Conservation (phyloP, 78 protist species). For the Dictyostelium brefeldianum region DNA sequence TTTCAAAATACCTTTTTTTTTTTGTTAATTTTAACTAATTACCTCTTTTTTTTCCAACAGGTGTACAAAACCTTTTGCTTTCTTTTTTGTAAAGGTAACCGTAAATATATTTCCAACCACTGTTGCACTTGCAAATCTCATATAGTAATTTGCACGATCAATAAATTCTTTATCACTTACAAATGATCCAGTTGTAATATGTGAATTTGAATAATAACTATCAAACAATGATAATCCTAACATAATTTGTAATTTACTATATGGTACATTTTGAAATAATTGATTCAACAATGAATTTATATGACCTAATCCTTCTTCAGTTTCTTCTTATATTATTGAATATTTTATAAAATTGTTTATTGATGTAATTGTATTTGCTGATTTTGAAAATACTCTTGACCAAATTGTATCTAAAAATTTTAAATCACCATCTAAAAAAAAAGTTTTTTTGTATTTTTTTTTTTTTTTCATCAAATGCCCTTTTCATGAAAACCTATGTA, state of each 20-base stretch:
- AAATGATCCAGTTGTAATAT: neutral
- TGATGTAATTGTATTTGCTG: neutral
- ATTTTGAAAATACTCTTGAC: slow-evolving; percentile 29
- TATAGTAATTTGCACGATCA: slow-evolving; percentile 8
- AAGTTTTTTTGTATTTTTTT: too few relatives aligned
- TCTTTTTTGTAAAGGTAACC: slow-evolving; percentile 10
- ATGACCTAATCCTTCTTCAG: slow-evolving; percentile 76
- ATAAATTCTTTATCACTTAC: slow-evolving; percentile 10
- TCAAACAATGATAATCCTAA: slow-evolving; percentile 52
- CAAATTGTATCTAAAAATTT: too few relatives aligned
- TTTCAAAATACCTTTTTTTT: too few relatives aligned
- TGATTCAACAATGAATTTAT: slow-evolving; percentile 41
- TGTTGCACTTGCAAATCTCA: slow-evolving; percentile 69
- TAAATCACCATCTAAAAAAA: too few relatives aligned
- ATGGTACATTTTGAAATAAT: slow-evolving; percentile 40
- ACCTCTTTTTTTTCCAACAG: too few relatives aligned
- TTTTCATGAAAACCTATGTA: too few relatives aligned
- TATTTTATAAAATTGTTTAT: slow-evolving; percentile 40
- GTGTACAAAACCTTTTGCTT: slow-evolving; percentile 28
- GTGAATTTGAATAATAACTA: slow-evolving; percentile 54
- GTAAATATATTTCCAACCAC: slow-evolving; percentile 69
- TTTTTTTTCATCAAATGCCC: too few relatives aligned
- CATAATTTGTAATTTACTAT: slow-evolving; percentile 35
- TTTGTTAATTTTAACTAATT: too few relatives aligned
- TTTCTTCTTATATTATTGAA: slow-evolving; percentile 65